These are phyloP conservation scores for Sporothrix schenckii DNA, from an alignment of 2,329 filamentous ascomycete genomes.

Conservation along the genomic window DNA sequence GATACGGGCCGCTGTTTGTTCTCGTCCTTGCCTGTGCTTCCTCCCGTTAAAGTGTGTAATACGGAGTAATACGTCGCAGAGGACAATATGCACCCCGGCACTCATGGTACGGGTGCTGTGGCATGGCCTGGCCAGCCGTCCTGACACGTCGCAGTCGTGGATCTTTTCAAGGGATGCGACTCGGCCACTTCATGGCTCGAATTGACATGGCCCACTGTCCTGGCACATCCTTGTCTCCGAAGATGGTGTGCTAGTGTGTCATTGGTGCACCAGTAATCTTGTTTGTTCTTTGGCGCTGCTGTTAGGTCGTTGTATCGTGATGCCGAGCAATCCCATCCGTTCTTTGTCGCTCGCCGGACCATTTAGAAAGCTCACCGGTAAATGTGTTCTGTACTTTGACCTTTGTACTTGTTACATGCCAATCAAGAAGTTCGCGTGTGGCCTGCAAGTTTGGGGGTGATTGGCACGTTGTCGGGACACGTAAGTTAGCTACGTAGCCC, in stretches of 20 bases:
- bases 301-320: neutral
- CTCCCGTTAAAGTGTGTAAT: no score
- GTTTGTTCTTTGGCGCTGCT: neutral
- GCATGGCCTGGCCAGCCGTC: neutral
- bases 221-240: constrained; percentile 33
- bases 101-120: neutral
- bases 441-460: no score
- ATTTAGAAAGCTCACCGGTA: constrained; percentile 7
- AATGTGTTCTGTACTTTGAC: neutral
- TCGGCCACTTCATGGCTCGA: neutral
- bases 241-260: constrained; percentile 21
- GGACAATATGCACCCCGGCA: neutral
- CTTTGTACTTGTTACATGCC: neutral
- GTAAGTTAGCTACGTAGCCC: no score
- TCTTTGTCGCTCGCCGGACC: neutral
- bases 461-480: no score
- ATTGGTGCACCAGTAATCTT: constrained; percentile 22
- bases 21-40: neutral
- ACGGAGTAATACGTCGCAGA: no score
- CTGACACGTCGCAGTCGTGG: constrained; percentile 24
- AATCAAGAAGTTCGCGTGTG: no score
- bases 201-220: neutral
- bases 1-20: neutral
- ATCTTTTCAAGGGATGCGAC: neutral
- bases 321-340: constrained; percentile 1